These are phyloP conservation scores for Ensete ventricosum DNA, from an alignment of 176 grass and related monocot genomes.

Conservation along the genomic window DNA sequence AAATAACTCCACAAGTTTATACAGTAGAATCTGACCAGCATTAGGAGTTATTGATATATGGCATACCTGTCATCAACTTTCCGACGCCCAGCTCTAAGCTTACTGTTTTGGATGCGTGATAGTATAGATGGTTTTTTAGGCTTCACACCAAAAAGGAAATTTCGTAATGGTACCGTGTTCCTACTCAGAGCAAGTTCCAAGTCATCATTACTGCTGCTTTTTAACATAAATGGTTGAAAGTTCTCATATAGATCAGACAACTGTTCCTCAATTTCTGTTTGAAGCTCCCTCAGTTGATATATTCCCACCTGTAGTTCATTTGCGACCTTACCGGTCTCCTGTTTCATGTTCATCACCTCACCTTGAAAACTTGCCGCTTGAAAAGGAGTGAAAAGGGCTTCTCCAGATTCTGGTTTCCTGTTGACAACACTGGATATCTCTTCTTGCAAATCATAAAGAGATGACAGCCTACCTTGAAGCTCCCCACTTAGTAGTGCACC, in stretches of 20 bases:
- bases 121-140: conserved; percentile 63
- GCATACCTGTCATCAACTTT: background rate
- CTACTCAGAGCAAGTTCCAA: conserved; percentile 33
- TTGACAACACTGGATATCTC: conserved; percentile 42
- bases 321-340: conserved; percentile 71
- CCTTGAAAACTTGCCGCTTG: conserved; percentile 77
- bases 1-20: background rate
- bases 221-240: conserved; percentile 26
- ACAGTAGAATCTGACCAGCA: background rate
- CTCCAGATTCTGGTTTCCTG: conserved; percentile 10
- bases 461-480: conserved; percentile 51
- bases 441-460: conserved; percentile 47
- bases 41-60: background rate
- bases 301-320: conserved; percentile 45
- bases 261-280: conserved; percentile 39
- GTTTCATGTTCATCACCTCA: conserved; percentile 76
- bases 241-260: conserved; percentile 31
- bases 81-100: background rate
- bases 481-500: conserved; percentile 53
- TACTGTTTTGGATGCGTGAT: conserved; percentile 24
- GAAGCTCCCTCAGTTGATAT: conserved; percentile 44
- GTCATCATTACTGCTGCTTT: conserved; percentile 2
- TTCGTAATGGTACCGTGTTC: conserved; percentile 47
- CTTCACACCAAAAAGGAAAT: conserved; percentile 74
- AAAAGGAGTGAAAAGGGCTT: conserved; percentile 36